phyloP scores from a whole-genome alignment of 148 eudicot species.

The Rhododendron mucronatum region DNA sequence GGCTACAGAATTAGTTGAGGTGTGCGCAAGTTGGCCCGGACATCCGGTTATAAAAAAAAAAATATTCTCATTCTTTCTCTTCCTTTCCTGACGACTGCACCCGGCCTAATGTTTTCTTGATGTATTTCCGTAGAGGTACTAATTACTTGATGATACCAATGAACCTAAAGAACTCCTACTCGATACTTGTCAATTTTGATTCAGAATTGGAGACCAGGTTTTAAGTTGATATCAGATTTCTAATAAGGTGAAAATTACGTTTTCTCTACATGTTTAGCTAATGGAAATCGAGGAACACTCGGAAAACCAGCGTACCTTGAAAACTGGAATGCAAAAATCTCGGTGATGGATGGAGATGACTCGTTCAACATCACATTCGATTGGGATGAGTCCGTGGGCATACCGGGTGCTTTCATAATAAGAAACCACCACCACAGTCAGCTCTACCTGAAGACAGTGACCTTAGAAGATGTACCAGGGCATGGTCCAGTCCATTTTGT shows the following conservation, averaged over 20 bases:
- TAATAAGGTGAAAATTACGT: not conserved
- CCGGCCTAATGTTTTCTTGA: not conserved
- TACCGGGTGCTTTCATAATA: constrained; percentile 68
- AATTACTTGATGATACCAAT: not conserved
- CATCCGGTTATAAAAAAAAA: too few species aligned
- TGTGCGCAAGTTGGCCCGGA: too few species aligned
- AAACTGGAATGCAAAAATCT: constrained; percentile 42
- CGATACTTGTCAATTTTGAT: not conserved
- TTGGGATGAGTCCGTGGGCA: constrained; percentile 69
- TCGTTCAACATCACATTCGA: constrained; percentile 52
- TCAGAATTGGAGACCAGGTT: not conserved
- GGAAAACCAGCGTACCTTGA: constrained; percentile 61
- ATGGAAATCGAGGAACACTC: constrained; percentile 37
- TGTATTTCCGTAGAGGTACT: not conserved
- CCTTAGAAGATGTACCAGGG: constrained; percentile 54
- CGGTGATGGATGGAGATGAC: constrained; percentile 42
- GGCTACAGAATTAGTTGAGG: too few species aligned
- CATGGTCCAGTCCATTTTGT: constrained; percentile 56
- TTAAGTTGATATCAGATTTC: not conserved
- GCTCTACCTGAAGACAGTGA: constrained; percentile 69
- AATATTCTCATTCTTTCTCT: not conserved
- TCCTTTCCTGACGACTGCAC: not conserved
- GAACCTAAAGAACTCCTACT: not conserved
- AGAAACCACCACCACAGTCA: constrained; percentile 62
- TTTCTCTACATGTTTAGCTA: constrained; percentile 27